Base-by-base conservation (phyloP, 78 protist species). In the Speleostelium caveatum region DNA sequence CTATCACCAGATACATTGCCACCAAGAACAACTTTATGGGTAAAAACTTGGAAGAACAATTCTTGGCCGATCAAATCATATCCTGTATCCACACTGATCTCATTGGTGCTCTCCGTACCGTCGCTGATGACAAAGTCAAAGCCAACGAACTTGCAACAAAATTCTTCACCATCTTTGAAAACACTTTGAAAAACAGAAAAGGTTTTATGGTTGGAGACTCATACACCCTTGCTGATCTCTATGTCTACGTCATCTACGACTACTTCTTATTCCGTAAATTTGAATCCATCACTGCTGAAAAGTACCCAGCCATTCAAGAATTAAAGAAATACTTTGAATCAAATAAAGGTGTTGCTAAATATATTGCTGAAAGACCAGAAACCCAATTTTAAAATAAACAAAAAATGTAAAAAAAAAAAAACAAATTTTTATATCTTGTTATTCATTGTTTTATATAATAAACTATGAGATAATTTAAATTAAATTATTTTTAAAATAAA, bases 331-430 rank as follows among this genome's bases (percentile, higher is more conserved):
- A 68, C 26, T 68, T 68, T 17, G 58, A 41, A 68, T 68, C 75
- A 68, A 36, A 68, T 42, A 16, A 21, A 26, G 35, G 38, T 41
- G 21, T 68, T 41, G 33, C 58, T 0, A 22, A 68, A 41, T 83
- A 83, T 26, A 10, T 83, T 6, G 39, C 55, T 63, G 39, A 67
- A 3, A 39, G 90, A 49, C 90, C 90, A 68, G 90, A 45, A 10
- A 69, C 90, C 19, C 12, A 51, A 51, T 83, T 83, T 38, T 83
- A 83, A 83, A 56, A 45, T 10, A 45, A 45, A 45, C 10, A 45
- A 45, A 45, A 45, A 45, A 45, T 45, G 53, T 14, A 45, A 45
- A 14, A 14, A 45, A 45, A 45, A 14, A 10, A n/a, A n/a, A n/a
- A n/a, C n/a, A n/a, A n/a, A n/a, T n/a, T n/a, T n/a, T n/a, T n/a